These are phyloP conservation scores for Linum tenue DNA, from an alignment of 345 rosid genomes.

Conservation along the genomic window DNA sequence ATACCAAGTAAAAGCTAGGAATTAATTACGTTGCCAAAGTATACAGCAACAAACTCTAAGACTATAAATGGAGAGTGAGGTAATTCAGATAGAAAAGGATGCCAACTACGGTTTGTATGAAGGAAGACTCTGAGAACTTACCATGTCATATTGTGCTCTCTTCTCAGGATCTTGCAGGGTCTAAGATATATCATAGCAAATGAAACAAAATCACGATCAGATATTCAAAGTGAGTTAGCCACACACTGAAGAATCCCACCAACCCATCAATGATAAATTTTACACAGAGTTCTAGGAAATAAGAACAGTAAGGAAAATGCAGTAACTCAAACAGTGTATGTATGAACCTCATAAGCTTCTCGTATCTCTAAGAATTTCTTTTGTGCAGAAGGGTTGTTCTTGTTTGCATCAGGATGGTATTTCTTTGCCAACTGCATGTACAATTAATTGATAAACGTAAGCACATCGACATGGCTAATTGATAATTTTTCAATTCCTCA, in stretches of 20 bases:
- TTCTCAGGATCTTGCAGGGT: constrained; percentile 51
- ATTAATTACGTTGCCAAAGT: no score
- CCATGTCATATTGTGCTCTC: constrained; percentile 69
- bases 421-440: constrained; percentile 80
- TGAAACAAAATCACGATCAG: constrained; percentile 3
- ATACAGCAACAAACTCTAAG: no score
- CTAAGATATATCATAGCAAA: constrained; percentile 31
- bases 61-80: background rate
- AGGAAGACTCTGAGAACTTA: constrained; percentile 11
- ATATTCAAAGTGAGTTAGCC: background rate
- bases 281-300: background rate
- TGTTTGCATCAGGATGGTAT: constrained; percentile 88
- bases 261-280: background rate
- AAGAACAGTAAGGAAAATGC: background rate
- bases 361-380: constrained; percentile 78
- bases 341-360: constrained; percentile 73
- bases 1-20: no score
- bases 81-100: background rate
- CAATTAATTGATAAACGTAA: background rate
- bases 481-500: background rate
- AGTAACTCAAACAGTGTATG: background rate
- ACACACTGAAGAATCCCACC: background rate
- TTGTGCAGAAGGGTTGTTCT: constrained; percentile 75
- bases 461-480: background rate
- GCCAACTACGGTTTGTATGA: background rate